These are phyloP conservation scores for Brassica cretica DNA, from an alignment of 345 rosid genomes.

Conservation along the genomic window DNA sequence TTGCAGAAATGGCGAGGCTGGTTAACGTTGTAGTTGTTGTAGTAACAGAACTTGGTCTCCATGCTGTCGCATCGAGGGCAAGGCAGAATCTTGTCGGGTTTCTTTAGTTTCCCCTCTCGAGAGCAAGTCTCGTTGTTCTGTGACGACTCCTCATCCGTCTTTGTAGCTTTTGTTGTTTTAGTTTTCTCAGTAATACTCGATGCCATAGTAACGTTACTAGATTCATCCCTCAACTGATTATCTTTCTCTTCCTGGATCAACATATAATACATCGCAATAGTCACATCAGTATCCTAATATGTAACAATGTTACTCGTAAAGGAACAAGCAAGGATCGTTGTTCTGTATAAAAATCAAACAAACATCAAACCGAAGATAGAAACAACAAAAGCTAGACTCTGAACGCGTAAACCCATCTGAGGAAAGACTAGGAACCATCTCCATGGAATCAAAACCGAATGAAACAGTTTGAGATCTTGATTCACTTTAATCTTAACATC, in stretches of 20 bases:
- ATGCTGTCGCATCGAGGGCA: conserved; percentile 92
- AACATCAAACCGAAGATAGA: not conserved
- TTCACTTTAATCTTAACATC: conserved; percentile 23
- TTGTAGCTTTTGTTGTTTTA: conserved; percentile 26
- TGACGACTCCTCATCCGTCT: conserved; percentile 48
- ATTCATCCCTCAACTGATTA: conserved; percentile 28
- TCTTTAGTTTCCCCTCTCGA: conserved; percentile 66
- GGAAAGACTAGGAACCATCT: conserved; percentile 1
- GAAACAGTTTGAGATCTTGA: not conserved
- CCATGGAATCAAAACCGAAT: too few relatives aligned
- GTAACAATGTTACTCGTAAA: not conserved
- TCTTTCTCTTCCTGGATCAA: conserved; percentile 46
- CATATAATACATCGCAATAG: not conserved
- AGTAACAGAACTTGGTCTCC: conserved; percentile 95
- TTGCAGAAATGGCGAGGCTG: conserved; percentile 44
- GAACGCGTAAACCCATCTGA: too few relatives aligned
- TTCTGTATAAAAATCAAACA: not conserved
- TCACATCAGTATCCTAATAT: too few relatives aligned
- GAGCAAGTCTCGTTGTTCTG: conserved; percentile 33
- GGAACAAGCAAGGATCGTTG: not conserved
- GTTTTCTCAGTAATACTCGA: conserved; percentile 34
- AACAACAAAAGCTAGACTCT: too few relatives aligned
- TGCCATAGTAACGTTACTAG: conserved; percentile 22
- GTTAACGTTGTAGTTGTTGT: conserved; percentile 55
- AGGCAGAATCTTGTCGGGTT: conserved; percentile 78